Evolutionary conservation across 768 basidiomycete species (phyloP).

Genomic region (Kwoniella pini): DNA sequence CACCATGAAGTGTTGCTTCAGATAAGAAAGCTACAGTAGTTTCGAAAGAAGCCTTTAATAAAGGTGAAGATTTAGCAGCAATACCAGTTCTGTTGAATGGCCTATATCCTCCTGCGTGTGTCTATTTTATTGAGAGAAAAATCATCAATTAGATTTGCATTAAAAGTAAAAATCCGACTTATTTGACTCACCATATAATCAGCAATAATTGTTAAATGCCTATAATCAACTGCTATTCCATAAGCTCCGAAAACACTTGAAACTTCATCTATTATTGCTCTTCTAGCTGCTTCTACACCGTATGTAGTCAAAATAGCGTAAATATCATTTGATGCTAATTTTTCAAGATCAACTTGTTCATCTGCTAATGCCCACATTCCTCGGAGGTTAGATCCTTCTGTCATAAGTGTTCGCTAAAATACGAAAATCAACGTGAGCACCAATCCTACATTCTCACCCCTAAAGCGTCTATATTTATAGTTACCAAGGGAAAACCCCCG

Average conservation of each 20-base stretch:
- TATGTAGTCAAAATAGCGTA: constrained; percentile 87
- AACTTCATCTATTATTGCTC: constrained; percentile 87
- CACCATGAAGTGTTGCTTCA: constrained; percentile 89
- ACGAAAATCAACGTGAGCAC: constrained; percentile 7
- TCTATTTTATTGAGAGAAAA: constrained; percentile 60
- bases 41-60: constrained; percentile 96
- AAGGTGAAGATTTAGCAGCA: constrained; percentile 86
- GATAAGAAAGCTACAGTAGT: constrained; percentile 91
- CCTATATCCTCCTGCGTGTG: constrained; percentile 96
- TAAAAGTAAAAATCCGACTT: neutral
- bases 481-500: neutral
- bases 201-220: constrained; percentile 94
- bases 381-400: constrained; percentile 90
- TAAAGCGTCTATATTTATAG: no score
- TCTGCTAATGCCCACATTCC: constrained; percentile 73
- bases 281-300: constrained; percentile 94
- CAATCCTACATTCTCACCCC: no score
- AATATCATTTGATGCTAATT: constrained; percentile 91
- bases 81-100: constrained; percentile 97
- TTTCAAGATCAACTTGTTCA: constrained; percentile 68
- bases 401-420: constrained; percentile 63
- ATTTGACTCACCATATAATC: constrained; percentile 87
- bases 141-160: constrained; percentile 8
- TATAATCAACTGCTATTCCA: constrained; percentile 89
- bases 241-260: constrained; percentile 87